Percentiles rank a stretch among this genome's conserved stretches.
These are phyloP conservation scores for Ananas comosus DNA, from an alignment of 176 grass and related monocot genomes.

Conservation along the genomic window DNA sequence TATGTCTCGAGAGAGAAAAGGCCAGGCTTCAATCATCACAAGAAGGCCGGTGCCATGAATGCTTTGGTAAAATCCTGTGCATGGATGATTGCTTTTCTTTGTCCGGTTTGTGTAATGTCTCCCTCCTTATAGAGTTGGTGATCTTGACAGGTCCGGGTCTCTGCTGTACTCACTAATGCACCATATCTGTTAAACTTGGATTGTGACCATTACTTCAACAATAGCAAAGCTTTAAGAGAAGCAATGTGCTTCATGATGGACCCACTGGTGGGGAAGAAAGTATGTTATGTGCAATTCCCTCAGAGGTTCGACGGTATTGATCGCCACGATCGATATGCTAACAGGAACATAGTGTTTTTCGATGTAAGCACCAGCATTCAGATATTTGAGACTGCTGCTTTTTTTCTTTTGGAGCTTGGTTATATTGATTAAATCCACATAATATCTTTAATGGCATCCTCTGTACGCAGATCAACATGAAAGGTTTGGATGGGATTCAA, in stretches of 20 bases:
- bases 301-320: slow-evolving; percentile 96
- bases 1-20: slow-evolving; percentile 96
- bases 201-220: slow-evolving; percentile 95
- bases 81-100: background rate
- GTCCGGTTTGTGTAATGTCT: background rate
- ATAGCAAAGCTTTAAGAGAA: slow-evolving; percentile 77
- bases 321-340: slow-evolving; percentile 79
- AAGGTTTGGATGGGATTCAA: slow-evolving; percentile 96
- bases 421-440: background rate
- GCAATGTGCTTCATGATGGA: slow-evolving; percentile 99
- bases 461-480: slow-evolving; percentile 83
- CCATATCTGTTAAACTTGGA: slow-evolving; percentile 86
- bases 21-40: slow-evolving; percentile 83
- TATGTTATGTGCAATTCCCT: slow-evolving; percentile 88
- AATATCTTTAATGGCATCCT: slow-evolving; percentile 8
- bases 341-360: slow-evolving; percentile 82
- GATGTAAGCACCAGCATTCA: slow-evolving; percentile 58
- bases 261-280: slow-evolving; percentile 76
- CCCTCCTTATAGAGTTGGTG: slow-evolving; percentile 1
- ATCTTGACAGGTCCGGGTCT: slow-evolving; percentile 66
- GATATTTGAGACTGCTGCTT: background rate
- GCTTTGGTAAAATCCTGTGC: slow-evolving; percentile 42
- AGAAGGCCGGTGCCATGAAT: slow-evolving; percentile 98
- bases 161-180: slow-evolving; percentile 76
- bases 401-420: background rate